phyloP scores from a whole-genome alignment of 176 grass and related monocot genomes.

The Triticum urartu region DNA sequence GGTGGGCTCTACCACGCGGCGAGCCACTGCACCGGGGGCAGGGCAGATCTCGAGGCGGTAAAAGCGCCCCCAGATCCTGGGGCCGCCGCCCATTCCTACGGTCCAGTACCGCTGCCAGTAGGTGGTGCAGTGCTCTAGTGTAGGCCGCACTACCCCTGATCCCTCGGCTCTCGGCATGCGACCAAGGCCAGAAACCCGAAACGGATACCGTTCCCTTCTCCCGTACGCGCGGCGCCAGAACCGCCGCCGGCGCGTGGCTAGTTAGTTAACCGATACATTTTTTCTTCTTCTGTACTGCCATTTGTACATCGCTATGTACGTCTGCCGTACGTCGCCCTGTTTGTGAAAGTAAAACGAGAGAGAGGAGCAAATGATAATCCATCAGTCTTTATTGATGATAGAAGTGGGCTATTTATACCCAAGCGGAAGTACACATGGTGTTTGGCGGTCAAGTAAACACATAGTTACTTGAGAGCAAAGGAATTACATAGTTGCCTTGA shows the following conservation, averaged over 20 bases:
- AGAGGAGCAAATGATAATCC: too few species aligned
- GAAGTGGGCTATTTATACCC: too few species aligned
- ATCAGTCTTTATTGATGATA: too few species aligned
- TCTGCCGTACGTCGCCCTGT: too few species aligned
- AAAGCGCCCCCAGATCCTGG: constrained; percentile 9
- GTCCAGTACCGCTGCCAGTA: neutral
- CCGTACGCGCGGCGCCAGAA: neutral
- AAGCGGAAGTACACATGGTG: too few species aligned
- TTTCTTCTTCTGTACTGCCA: neutral
- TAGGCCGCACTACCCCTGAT: neutral
- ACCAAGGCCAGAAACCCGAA: neutral
- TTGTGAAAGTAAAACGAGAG: too few species aligned
- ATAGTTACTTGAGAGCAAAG: too few species aligned
- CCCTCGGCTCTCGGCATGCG: neutral
- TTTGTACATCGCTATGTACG: neutral
- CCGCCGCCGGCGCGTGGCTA: neutral
- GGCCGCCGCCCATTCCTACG: constrained; percentile 6
- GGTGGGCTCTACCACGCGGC: constrained; percentile 11
- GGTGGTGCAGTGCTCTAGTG: neutral
- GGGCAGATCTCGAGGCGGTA: constrained; percentile 37
- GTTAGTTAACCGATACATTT: neutral
- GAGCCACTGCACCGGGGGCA: constrained; percentile 17
- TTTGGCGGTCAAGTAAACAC: too few species aligned
- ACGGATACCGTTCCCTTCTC: too few species aligned
- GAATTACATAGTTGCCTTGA: too few species aligned